A percentile compares a stretch with the other conserved stretches of the same genome.
phyloP scores from a whole-genome alignment of 2,329 filamentous ascomycete species.

The Dactylonectria macrodidyma region DNA sequence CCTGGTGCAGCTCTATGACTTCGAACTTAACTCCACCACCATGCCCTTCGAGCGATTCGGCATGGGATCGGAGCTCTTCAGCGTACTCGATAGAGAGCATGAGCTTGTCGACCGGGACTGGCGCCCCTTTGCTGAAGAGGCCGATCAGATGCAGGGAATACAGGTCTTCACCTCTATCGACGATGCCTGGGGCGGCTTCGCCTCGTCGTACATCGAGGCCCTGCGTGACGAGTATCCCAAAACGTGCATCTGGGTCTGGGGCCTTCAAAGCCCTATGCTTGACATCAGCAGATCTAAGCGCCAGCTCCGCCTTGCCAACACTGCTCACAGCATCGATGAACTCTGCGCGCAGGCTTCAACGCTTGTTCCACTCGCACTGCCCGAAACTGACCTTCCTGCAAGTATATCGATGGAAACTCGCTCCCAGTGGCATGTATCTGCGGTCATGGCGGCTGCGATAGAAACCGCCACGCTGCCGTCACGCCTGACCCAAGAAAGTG shows the following conservation, averaged over 20 bases:
- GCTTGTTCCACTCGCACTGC: conserved; percentile 81
- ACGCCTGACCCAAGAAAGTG: conserved; percentile 69
- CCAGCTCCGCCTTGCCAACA: conserved; percentile 77
- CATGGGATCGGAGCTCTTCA: conserved; percentile 84
- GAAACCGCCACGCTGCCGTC: conserved; percentile 86
- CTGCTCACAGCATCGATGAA: conserved; percentile 78
- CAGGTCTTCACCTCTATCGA: conserved; percentile 82
- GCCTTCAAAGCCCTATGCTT: conserved; percentile 74
- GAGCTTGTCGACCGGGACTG: conserved; percentile 94
- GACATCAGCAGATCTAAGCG: conserved; percentile 67
- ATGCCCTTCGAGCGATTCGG: conserved; percentile 94
- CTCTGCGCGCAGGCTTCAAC: conserved; percentile 81
- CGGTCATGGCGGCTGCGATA: conserved; percentile 80
- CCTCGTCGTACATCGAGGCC: conserved; percentile 79
- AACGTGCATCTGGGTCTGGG: conserved; percentile 89
- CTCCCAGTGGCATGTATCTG: conserved; percentile 86
- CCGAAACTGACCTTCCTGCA: conserved; percentile 68
- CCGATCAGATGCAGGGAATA: conserved; percentile 90
- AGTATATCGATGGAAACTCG: conserved; percentile 72
- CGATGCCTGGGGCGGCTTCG: conserved; percentile 87
- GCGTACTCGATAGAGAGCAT: conserved; percentile 80
- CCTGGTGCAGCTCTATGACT: conserved; percentile 89
- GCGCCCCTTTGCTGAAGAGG: conserved; percentile 90
- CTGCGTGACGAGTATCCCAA: conserved; percentile 94
- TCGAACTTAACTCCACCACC: conserved; percentile 83